A percentile compares a stretch with the other conserved stretches of the same genome.
Evolutionary conservation across 2,329 filamentous ascomycete genomes (phyloP).

Genomic region (Ophiocordyceps robertsii): DNA sequence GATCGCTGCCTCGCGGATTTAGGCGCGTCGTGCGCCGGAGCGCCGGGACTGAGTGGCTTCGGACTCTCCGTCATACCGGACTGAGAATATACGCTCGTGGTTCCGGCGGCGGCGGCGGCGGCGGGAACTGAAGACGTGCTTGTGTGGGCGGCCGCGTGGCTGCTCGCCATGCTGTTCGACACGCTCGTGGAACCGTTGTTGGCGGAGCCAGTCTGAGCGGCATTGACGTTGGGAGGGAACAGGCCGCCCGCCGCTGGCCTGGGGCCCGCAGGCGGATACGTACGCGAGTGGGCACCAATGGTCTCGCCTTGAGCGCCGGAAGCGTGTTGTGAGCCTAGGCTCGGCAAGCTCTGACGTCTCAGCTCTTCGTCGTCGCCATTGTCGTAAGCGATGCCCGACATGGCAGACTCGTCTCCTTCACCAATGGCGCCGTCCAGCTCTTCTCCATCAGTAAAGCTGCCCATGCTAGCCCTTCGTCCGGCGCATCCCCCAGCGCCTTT

Average conservation of each 20-base stretch:
- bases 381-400: conserved; percentile 44
- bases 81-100: conserved; percentile 54
- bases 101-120: conserved; percentile 24
- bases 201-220: conserved; percentile 35
- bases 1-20: conserved; percentile 44
- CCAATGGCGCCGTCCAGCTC: conserved; percentile 43
- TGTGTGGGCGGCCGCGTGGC: conserved; percentile 33
- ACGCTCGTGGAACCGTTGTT: conserved; percentile 39
- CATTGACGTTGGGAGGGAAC: conserved; percentile 48
- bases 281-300: conserved; percentile 53
- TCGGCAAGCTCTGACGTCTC: conserved; percentile 58
- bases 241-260: conserved; percentile 38
- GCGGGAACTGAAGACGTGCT: conserved; percentile 35
- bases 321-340: conserved; percentile 60
- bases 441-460: conserved; percentile 67
- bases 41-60: conserved; percentile 64
- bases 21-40: conserved; percentile 36
- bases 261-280: conserved; percentile 60
- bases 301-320: conserved; percentile 27
- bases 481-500: conserved; percentile 95
- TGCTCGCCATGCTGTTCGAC: conserved; percentile 26
- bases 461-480: conserved; percentile 75
- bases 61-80: conserved; percentile 73
- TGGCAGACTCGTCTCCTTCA: conserved; percentile 40
- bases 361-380: conserved; percentile 47